Base-by-base conservation (phyloP, 345 rosid species). In the Xanthoceras sorbifolium region DNA sequence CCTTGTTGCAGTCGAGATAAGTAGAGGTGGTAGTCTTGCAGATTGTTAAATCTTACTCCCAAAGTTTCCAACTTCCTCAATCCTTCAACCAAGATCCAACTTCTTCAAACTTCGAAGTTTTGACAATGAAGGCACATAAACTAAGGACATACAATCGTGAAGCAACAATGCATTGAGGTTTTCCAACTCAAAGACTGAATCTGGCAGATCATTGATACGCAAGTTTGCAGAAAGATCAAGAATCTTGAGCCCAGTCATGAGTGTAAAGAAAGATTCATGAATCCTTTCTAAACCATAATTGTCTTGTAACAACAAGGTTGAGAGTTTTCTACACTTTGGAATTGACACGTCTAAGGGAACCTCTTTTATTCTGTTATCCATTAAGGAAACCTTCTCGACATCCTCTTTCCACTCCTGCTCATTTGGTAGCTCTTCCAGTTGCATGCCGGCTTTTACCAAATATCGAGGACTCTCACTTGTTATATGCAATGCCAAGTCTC, bases 401-500 rank as follows among this genome's bases (percentile, higher is more conserved):
- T 52, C 75, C 25, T 62, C 71, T 15, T 6, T 59, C 87, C 85
- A 84, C 26, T 66, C 61, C 10, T 50, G 2, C 32, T 29, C 69
- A 11, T 57, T 22, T n/a, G 82, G 83, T 9, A 77, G 48, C 12
- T 77, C 71, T 17, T 20, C 22, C 26, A 77, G 50, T 36, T 67
- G 67, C 67, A 14, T 40, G 15, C 64, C 71, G 6, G 75, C 79
- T 71, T 82, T 64, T 44, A 79, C 77, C 75, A 84, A 73, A 23
- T 40, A 40, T 9, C 31, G 28, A 11, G 66, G 59, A 42, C n/a
- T 70, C 18, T 6, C 67, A n/a, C 50, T 31, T 6, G 32, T 61
- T 60, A 77, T 80, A 40, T 38, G 64, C 46, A 76, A 14, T 9
- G 83, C 79, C 84, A 65, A 36, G 10, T 63, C 81, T 57, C 81